These are phyloP conservation scores for Eimeria maxima DNA, from an alignment of 169 alveolate species.

Conservation along the genomic window DNA sequence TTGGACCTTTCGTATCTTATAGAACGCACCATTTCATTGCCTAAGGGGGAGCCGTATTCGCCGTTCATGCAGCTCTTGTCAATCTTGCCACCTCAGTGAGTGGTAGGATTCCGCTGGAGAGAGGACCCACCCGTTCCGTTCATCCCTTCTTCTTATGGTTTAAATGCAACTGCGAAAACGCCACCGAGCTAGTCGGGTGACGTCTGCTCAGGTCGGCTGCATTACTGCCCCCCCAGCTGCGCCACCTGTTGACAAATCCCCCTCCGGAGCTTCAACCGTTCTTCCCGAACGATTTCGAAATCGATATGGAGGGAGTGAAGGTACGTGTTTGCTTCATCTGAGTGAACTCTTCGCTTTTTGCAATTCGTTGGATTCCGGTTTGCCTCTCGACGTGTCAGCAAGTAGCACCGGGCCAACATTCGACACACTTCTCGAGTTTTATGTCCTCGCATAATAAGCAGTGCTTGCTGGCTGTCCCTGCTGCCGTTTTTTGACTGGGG, in stretches of 20 bases:
- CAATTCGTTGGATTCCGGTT: background rate
- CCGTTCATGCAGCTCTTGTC: conserved; percentile 98
- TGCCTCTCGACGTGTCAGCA: background rate
- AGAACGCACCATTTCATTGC: conserved; percentile 32
- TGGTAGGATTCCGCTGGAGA: conserved; percentile 9
- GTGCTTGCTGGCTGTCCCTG: background rate
- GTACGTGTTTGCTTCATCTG: background rate
- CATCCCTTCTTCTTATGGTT: background rate
- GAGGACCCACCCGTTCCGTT: background rate
- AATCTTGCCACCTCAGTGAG: conserved; percentile 97
- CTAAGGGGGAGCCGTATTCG: conserved; percentile 94
- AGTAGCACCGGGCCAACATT: background rate
- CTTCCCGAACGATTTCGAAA: conserved; percentile 84
- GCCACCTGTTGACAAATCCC: conserved; percentile 40
- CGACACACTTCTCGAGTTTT: background rate
- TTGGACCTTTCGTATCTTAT: conserved; percentile 31
- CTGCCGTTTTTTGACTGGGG: background rate
- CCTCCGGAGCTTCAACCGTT: conserved; percentile 75
- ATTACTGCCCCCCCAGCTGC: conserved; percentile 62
- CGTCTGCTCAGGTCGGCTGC: conserved; percentile 58
- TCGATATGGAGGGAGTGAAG: conserved; percentile 90
- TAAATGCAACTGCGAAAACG: background rate
- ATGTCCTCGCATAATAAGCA: background rate
- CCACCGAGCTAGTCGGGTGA: background rate
- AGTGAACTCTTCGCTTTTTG: background rate